Base-by-base conservation (phyloP, 192 early-diverging fungal species). In the Coemansia sp. region DNA sequence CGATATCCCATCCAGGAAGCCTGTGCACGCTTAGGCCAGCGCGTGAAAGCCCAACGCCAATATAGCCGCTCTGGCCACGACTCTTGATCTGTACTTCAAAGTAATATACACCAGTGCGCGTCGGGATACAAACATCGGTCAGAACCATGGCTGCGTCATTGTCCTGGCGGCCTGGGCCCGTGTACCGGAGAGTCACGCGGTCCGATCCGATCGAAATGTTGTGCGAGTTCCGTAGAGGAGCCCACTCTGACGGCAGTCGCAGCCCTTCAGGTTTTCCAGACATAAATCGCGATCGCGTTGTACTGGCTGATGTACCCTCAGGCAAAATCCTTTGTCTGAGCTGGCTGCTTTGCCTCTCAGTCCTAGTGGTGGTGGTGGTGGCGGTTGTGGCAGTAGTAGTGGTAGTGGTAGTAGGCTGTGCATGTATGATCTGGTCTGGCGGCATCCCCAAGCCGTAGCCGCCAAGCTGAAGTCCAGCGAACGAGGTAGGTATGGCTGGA, bases 61-160 rank as follows among this genome's bases (percentile, higher is more conserved):
- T 96, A 63, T 90, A 95, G 52, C 96, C 98, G 71, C 93, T 87
- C 36, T 88, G 75, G 35, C 96, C 98, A 76, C 96, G 95, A 75
- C 85, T 89, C 39, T 93, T 85, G 64, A 99, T 85, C 7, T 81
- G 59, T 11, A 95, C 86, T 72, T 99, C 98, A 70, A 85, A 99
- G 77, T 99, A 99, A 67, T 91, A 99, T 8, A 98, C 80, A 16
- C 94, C 95, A 66, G 89, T 89, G 60, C 93, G 90, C 10, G 88
- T 77, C 30, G 94, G 94, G 21, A 98, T 95, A 26, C 93, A 86
- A 34, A 81, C 63, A 81, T 98, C 94, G 14, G 90, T 73, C 63
- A 92, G 78, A 10, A 98, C 87, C 41, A 92, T 85, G 14, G 89
- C 93, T 10, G 95, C 93, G 74, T 98, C 92, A 7, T 67, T 62